Percentiles rank a stretch among this genome's conserved stretches.
phyloP scores from a whole-genome alignment of 305 asterid genomes.

The Ajuga reptans region DNA sequence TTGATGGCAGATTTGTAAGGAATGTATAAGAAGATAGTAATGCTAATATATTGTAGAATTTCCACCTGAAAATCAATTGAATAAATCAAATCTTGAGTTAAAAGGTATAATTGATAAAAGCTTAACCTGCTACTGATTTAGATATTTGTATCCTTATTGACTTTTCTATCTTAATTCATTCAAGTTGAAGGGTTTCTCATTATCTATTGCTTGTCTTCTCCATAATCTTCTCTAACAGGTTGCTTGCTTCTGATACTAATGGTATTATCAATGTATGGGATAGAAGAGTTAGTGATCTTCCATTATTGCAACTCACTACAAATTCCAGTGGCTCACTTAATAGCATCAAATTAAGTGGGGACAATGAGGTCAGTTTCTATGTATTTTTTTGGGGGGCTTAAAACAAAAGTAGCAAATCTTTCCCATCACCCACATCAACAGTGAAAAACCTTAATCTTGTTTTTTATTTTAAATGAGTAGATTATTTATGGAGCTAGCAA shows the following conservation, averaged over 20 bases:
- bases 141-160: not conserved
- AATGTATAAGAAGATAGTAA: not conserved
- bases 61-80: not conserved
- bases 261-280: conserved; percentile 86
- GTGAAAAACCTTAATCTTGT: conserved; percentile 14
- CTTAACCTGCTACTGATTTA: conserved; percentile 6
- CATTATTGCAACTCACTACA: conserved; percentile 62
- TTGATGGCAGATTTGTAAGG: not conserved
- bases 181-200: conserved; percentile 9
- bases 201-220: conserved; percentile 8
- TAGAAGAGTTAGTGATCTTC: conserved; percentile 70
- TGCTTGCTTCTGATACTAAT: conserved; percentile 73
- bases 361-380: conserved; percentile 56
- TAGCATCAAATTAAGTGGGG: conserved; percentile 62
- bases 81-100: not conserved
- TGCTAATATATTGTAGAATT: not conserved
- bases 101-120: not conserved
- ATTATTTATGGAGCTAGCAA: conserved; percentile 81
- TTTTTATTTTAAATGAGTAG: conserved; percentile 34
- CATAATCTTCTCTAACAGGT: conserved; percentile 41
- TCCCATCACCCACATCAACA: not conserved
- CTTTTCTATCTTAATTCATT: not conserved
- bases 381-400: conserved; percentile 4
- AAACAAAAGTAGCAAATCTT: not conserved
- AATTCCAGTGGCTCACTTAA: conserved; percentile 56